A percentile compares a stretch with the other conserved stretches of the same genome.
Conservation (phyloP, 169 alveolate genomes). For the Amoebophrya sp. region DNA sequence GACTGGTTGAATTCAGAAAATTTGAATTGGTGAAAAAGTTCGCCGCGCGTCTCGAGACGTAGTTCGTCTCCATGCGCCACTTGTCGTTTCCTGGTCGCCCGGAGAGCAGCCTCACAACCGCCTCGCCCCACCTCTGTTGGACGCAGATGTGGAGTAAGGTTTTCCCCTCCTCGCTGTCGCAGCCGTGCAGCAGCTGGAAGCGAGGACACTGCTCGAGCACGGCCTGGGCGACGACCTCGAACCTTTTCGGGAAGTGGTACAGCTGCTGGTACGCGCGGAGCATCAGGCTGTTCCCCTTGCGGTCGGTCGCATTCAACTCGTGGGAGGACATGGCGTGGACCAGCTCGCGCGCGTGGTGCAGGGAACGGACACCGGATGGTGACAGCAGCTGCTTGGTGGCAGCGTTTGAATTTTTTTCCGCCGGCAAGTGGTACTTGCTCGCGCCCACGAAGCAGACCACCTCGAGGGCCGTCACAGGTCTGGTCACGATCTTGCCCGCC, state of each 20-base stretch:
- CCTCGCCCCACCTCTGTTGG: background rate
- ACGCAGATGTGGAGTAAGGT: background rate
- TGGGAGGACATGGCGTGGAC: background rate
- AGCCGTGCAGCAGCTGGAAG: background rate
- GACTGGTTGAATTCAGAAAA: too few relatives aligned
- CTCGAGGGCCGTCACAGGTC: background rate
- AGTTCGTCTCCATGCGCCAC: background rate
- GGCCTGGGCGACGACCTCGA: background rate
- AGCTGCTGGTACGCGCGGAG: background rate
- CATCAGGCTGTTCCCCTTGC: background rate
- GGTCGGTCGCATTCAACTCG: background rate
- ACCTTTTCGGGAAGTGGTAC: background rate
- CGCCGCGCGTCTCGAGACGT: too few relatives aligned
- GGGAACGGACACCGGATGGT: background rate
- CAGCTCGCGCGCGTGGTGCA: background rate
- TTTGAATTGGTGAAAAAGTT: too few relatives aligned
- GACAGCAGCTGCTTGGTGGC: background rate
- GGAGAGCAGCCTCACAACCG: background rate
- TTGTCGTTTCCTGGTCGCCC: background rate
- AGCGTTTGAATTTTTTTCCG: background rate
- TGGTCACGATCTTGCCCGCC: background rate
- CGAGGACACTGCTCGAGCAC: background rate
- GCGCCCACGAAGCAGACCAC: background rate
- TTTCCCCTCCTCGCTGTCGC: background rate
- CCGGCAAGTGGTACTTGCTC: background rate